Evolutionary conservation across 2,329 filamentous ascomycete genomes (phyloP), one percentile per base, ranked within the genome.

Genomic region (Corinectria fuckeliana): DNA sequence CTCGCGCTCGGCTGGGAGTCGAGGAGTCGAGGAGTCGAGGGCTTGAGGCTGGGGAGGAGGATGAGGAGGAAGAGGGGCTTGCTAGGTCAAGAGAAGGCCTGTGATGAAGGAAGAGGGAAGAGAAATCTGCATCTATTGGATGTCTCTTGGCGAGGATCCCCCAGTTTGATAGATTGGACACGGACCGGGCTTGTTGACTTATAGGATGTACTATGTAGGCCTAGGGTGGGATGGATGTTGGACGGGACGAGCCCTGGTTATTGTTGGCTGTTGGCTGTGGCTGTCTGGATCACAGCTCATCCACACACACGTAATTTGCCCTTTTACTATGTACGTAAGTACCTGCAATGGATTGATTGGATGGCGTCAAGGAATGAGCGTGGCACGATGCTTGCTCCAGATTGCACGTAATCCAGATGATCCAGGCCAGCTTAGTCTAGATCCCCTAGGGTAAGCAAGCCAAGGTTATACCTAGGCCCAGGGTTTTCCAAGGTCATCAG

Each of bases 51-150:
- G 50, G 48, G 39, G 44, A 32, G 54, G 26, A 50, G 26, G 38
- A 58, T 18, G 47, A 50, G 25, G 47, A 50, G 48, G 61, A 44
- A 26, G 60, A 55, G 60, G 50, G 64, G 58, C 30, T 56, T 41
- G 56, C n/a, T n/a, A n/a, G 47, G 28, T 62, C 58, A 52, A 60
- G 52, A 50, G 30, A 60, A 55, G 25, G 55, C 42, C 42, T 39
- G 36, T 45, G 32, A 49, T 50, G 63, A 65, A 69, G 61, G 65
- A 61, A 67, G 67, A 62, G 64, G 47, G 38, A 68, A 62, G 65
- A 63, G 64, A 32, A 61, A 69, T 59, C 55, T 62, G 32, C 59
- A 69, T 59, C 55, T 25, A 38, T 47, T 44, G 18, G 54, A 14
- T n/a, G 39, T 6, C 50, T 42, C 14, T 41, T 52, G 42, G 52